Evolutionary conservation across 805 yeast genomes (phyloP), one percentile per base, ranked within the genome.

Genomic region (Phaffomyces opuntiae): DNA sequence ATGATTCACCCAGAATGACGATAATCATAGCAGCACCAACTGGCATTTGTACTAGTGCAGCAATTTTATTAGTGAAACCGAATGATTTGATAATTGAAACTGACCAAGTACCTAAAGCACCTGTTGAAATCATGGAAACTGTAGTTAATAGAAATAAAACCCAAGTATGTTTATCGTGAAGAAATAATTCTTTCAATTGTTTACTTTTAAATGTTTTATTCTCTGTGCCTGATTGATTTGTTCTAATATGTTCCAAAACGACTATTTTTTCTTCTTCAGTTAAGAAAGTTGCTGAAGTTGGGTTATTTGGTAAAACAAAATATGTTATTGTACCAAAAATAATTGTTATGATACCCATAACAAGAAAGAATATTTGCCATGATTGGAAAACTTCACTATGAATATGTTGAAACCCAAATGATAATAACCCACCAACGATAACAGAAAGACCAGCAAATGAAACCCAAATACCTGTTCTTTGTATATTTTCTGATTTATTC

Each of bases 321-420:
- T 65, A 63, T 9, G 75, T 69, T 1, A 65, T 34, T 1, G 73
- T 36, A 7, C 84, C 84, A 59, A 76, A 77, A 2, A 62, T 39
- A 3, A 76, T 60, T 4, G 84, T 80, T 14, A 77, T 55, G 2
- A 75, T 41, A 9, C 86, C 86, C 55, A 79, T 73, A 5, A 76
- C 70, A 16, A 79, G 54, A 57, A 77, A 80, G 62, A 78, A 71
- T 40, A 79, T 76, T 59, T 77, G 81, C 84, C 84, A 80, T n/a
- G 81, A 72, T 25, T 68, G 59, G 45, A 77, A 67, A 3, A 47
- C 43, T 13, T 69, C 65, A 27, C 65, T 66, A 21, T 42, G 26
- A 34, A 78, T 71, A 51, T 75, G 78, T 53, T 75, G 79, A 57
- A 80, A 79, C 0, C 72, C 80, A 60, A 70, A 78, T 0, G 77